Conservation (phyloP, 257 asterid species). For the Linaria vulgaris region DNA sequence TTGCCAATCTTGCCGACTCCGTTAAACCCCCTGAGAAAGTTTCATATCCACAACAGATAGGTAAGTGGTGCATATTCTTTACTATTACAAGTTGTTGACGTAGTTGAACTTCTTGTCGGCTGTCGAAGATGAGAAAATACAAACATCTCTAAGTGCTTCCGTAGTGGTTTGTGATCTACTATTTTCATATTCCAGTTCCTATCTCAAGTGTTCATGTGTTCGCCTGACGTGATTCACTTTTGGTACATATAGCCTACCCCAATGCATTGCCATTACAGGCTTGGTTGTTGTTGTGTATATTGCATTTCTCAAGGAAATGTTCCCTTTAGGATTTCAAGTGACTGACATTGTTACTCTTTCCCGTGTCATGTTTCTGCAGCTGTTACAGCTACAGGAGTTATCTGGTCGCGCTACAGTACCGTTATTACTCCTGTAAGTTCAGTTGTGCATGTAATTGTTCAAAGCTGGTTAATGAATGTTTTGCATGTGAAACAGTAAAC, state of each 20-base stretch:
- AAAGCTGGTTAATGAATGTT: background rate
- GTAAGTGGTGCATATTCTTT: conserved; percentile 31
- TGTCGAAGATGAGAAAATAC: background rate
- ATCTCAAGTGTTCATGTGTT: too few species aligned
- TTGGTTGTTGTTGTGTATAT: too few species aligned
- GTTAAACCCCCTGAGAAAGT: conserved; percentile 67
- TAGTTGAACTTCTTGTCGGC: conserved; percentile 1
- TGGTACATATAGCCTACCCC: too few species aligned
- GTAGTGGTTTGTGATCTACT: background rate
- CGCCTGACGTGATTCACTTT: too few species aligned
- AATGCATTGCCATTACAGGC: too few species aligned
- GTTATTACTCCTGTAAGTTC: conserved; percentile 71
- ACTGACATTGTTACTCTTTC: conserved; percentile 18
- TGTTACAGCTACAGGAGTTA: conserved; percentile 68
- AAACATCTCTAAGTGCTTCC: background rate
- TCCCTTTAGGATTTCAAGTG: conserved; percentile 14
- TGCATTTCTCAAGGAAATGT: background rate
- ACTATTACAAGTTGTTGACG: conserved; percentile 1
- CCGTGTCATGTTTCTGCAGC: conserved; percentile 46
- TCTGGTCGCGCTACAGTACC: conserved; percentile 77
- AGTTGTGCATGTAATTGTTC: background rate
- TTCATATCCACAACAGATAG: conserved; percentile 68
- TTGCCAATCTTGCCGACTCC: conserved; percentile 68
- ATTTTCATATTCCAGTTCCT: background rate
- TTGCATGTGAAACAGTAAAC: background rate